Conservation (phyloP, 768 basidiomycete species). For the Boletus eberwhitei region DNA sequence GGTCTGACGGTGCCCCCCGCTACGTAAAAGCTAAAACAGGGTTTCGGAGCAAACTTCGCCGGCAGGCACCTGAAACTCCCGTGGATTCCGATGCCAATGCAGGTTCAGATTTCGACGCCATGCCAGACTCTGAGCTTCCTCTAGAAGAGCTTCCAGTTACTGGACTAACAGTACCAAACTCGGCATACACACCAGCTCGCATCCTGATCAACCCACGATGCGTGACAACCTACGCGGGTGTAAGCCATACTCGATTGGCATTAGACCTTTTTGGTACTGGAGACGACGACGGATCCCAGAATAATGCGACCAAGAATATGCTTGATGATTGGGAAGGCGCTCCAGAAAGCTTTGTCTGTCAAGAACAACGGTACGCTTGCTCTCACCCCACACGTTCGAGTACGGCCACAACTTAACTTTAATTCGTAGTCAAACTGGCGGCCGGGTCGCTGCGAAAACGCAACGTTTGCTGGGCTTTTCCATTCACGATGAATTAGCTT, state of each 20-base stretch:
- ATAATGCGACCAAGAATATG: constrained; percentile 61
- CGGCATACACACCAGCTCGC: constrained; percentile 80
- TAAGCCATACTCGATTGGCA: constrained; percentile 94
- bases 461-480: constrained; percentile 83
- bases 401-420: background rate
- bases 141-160: constrained; percentile 28
- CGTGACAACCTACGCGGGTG: constrained; percentile 97
- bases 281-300: constrained; percentile 56
- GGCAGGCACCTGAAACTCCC: constrained; percentile 30
- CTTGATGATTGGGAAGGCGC: constrained; percentile 95
- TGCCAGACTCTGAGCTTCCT: constrained; percentile 58
- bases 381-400: background rate
- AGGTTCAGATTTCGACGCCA: constrained; percentile 86
- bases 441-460: constrained; percentile 85
- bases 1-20: constrained; percentile 12
- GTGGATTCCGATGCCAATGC: constrained; percentile 74
- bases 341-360: constrained; percentile 97
- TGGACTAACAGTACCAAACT: constrained; percentile 75
- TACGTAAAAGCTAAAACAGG: constrained; percentile 10
- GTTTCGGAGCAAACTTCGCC: constrained; percentile 31
- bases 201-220: constrained; percentile 96
- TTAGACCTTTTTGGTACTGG: constrained; percentile 83
- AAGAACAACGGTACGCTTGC: constrained; percentile 74
- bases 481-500: constrained; percentile 65
- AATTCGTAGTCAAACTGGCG: constrained; percentile 68